These are phyloP conservation scores for Cubamyces sp. DNA, from an alignment of 768 basidiomycete genomes.

Conservation along the genomic window DNA sequence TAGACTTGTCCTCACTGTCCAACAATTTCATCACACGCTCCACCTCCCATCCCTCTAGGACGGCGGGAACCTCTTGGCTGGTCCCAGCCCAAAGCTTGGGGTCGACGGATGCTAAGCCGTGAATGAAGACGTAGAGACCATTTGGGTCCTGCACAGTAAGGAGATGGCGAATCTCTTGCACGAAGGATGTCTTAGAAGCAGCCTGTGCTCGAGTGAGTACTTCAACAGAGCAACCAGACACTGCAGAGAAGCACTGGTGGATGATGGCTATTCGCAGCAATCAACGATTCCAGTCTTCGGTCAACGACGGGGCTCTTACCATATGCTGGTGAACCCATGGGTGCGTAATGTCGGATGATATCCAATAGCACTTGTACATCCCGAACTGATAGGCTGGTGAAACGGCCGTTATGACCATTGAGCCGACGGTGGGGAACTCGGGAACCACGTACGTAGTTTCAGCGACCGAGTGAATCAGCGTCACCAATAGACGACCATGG, in stretches of 20 bases:
- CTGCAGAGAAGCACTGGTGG: slow-evolving; percentile 29
- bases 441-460: slow-evolving; percentile 22
- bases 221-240: slow-evolving; percentile 8
- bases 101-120: slow-evolving; percentile 63
- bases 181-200: slow-evolving; percentile 30
- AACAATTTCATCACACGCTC: slow-evolving; percentile 71
- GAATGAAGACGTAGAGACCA: slow-evolving; percentile 67
- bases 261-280: slow-evolving; percentile 19
- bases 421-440: no score
- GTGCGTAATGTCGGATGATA: slow-evolving; percentile 20
- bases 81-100: slow-evolving; percentile 73
- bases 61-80: slow-evolving; percentile 47
- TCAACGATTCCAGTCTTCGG: not conserved
- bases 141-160: slow-evolving; percentile 61
- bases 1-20: slow-evolving; percentile 57
- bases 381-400: slow-evolving; percentile 21
- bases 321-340: slow-evolving; percentile 6
- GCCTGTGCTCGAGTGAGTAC: slow-evolving; percentile 21
- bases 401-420: not conserved
- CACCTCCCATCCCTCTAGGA: slow-evolving; percentile 75
- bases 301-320: slow-evolving; percentile 7
- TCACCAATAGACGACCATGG: slow-evolving; percentile 21
- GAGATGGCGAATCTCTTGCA: slow-evolving; percentile 57
- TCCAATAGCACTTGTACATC: slow-evolving; percentile 21
- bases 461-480: slow-evolving; percentile 20